Evolutionary conservation across 1,284 basidiomycete genomes (phyloP), one percentile per base, ranked within the genome.

Genomic region (Naganishia sp.): DNA sequence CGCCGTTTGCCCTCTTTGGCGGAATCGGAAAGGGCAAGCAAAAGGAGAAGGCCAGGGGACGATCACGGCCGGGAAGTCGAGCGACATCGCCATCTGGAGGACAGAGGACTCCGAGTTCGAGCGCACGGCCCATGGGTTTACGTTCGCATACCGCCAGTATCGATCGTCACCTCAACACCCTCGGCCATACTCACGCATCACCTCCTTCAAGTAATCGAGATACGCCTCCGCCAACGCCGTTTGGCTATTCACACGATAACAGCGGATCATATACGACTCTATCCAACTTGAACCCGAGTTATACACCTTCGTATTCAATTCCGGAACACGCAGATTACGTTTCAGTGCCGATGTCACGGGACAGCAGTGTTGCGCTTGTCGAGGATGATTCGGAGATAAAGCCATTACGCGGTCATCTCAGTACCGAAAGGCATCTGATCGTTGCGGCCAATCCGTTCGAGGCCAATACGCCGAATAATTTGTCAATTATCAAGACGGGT

Each of bases 401-500:
- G 39, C 61, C 64, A 13, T 67, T 80, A 43, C 72, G 75, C 36
- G 78, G 77, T 13, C 75, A 78, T 68, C 67, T 80, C 25, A 67
- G 66, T 25, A 71, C 72, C 15, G 70, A 71, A 23, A 67, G 74
- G 31, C 61, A 66, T 21, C 64, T 80, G 67, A 70, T 76, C 44
- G 70, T 80, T 0, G 75, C 77, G 60, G 78, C 76, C 21, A 78
- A 78, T 66, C 75, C 78, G 15, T 70, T 70, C 1, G 67, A 70
- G 0, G 70, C 63, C 44, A 67, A 43, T 54, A 63, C 56, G 45
- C 59, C 55, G 10, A 70, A 64, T 43, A 66, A 68, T 53, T 68
- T 78, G 28, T 75, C 78, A 25, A 36, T 78, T 15, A 63, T 74
- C 16, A 78, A 77, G 66, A 76, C 75, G 45, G 78, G 77, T 1